Base-by-base conservation (phyloP, 257 asterid species). In the Solanum clarkiae region DNA sequence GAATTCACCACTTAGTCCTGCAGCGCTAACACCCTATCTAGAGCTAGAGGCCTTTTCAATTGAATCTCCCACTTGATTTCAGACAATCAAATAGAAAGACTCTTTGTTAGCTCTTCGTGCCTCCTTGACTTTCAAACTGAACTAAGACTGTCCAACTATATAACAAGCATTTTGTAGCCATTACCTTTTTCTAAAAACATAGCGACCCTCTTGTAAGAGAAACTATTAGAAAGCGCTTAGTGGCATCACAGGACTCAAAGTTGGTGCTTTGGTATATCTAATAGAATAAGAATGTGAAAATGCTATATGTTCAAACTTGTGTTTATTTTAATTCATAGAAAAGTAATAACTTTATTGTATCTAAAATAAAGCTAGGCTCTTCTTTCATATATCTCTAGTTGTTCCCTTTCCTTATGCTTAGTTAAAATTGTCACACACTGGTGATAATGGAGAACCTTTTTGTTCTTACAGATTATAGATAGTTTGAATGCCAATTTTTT, bases 1-100 rank as follows among this genome's bases (percentile, higher is more conserved):
- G 80, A 82, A 92, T 42, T 91, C 88, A 2, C 95, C 94, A 86
- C 91, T 90, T 66, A 91, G 56, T 71, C 94, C 95, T 79, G 20
- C 36, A 32, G 42, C 6, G 42, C 42, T 36, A 36, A 36, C 42
- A 36, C 42, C 42, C 42, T 36, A 36, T 36, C 42, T 36, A 36
- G 42, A 36, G 6, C 4, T 3, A 36, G 5, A 6, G 42, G 42
- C 42, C 42, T 36, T 36, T 36, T 36, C 42, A 36, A 36, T 36
- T 36, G 42, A 36, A 36, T 36, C 42, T 36, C 40, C 40, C 40
- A 36, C 40, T 36, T 36, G 40, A 36, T 36, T 36, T 36, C 42
- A 6, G 42, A 36, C 42, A 36, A 5, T 36, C 42, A 4, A 4
- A 36, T 36, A 36, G 42, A 36, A 36, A 36, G 42, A 36, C 42